These are phyloP conservation scores for Didymellaceae sp. DNA, from an alignment of 2,329 filamentous ascomycete species.

Conservation along the genomic window DNA sequence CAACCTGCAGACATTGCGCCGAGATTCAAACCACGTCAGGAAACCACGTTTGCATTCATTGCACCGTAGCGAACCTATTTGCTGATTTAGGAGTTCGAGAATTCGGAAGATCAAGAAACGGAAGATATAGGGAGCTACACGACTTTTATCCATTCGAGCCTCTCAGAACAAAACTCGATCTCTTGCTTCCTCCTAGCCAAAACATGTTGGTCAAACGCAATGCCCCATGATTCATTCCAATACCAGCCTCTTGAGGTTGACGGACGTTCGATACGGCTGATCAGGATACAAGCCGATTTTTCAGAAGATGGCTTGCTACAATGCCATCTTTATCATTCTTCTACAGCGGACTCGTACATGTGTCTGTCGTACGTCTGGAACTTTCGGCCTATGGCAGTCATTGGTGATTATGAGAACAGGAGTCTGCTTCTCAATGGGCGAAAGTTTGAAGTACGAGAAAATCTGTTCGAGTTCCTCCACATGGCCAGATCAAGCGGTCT, in stretches of 20 bases:
- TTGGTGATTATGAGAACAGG: too few relatives aligned
- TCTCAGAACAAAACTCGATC: too few relatives aligned
- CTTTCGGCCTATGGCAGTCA: background rate
- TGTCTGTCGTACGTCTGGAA: conserved; percentile 2
- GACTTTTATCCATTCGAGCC: too few relatives aligned
- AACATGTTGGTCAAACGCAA: too few relatives aligned
- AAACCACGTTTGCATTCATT: too few relatives aligned
- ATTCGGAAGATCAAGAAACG: too few relatives aligned
- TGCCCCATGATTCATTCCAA: too few relatives aligned
- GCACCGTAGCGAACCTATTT: too few relatives aligned
- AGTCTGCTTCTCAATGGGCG: background rate
- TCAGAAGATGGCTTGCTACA: background rate
- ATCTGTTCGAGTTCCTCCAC: background rate
- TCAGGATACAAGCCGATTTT: background rate
- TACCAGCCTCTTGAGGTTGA: background rate
- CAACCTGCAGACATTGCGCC: background rate
- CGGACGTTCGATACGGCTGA: background rate
- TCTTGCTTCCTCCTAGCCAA: too few relatives aligned
- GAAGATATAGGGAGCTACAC: too few relatives aligned
- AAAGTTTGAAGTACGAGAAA: background rate
- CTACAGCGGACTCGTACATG: background rate
- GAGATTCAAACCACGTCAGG: background rate
- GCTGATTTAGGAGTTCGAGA: too few relatives aligned
- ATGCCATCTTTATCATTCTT: background rate
- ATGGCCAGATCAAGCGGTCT: background rate